Evolutionary conservation across 2,329 filamentous ascomycete species (phyloP).

Genomic region (Teratosphaeria zuluensis): DNA sequence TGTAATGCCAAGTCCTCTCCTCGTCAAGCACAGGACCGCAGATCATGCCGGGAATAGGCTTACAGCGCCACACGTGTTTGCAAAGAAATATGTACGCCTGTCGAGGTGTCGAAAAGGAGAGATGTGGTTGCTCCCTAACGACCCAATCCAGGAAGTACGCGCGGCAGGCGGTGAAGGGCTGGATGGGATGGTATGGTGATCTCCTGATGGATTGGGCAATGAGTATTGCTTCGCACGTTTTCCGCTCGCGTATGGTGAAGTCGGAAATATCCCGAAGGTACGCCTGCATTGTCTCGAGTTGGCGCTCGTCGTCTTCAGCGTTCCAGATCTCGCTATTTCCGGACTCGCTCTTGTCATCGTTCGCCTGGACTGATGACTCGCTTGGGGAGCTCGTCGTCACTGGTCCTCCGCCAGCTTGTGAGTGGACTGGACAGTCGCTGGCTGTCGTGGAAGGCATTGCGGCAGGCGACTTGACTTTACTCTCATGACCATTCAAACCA

Average conservation of each 20-base stretch:
- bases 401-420: not conserved
- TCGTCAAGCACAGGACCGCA: not conserved
- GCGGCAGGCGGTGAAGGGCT: not conserved
- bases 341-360: not conserved
- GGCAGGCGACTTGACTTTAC: not conserved
- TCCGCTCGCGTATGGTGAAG: not conserved
- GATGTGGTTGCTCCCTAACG: not conserved
- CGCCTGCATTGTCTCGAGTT: not conserved
- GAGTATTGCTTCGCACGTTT: not conserved
- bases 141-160: not conserved
- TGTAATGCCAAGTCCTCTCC: not conserved
- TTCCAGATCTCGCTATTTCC: not conserved
- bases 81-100: not conserved
- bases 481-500: not conserved
- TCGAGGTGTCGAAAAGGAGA: not conserved
- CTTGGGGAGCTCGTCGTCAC: not conserved
- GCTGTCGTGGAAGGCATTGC: not conserved
- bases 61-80: not conserved
- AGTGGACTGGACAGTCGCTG: not conserved
- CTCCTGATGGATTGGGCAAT: not conserved
- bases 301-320: not conserved
- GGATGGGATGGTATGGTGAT: not conserved
- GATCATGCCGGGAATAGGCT: not conserved
- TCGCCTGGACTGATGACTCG: not conserved
- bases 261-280: not conserved